phyloP scores from a whole-genome alignment of 2,329 filamentous ascomycete genomes.

The Emericellopsis cladophorae region DNA sequence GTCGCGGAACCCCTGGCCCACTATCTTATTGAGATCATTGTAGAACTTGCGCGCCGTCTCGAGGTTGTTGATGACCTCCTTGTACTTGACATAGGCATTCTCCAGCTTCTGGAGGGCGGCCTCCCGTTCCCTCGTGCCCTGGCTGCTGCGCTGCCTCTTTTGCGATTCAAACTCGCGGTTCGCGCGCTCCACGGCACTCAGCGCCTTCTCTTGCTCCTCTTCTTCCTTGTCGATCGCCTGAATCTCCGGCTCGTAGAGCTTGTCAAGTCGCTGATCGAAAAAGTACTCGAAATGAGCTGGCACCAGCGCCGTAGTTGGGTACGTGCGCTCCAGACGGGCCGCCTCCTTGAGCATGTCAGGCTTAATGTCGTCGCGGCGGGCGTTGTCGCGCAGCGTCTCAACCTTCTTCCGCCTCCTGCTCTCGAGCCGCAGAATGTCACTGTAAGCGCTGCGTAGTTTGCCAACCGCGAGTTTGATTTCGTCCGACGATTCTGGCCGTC shows the following conservation, averaged over 20 bases:
- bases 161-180: constrained; percentile 69
- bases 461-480: constrained; percentile 69
- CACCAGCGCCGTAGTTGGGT: constrained; percentile 72
- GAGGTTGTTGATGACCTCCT: constrained; percentile 84
- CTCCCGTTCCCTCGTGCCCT: constrained; percentile 61
- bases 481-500: constrained; percentile 66
- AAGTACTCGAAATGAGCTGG: constrained; percentile 86
- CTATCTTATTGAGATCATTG: constrained; percentile 84
- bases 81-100: constrained; percentile 89
- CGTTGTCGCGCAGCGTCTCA: constrained; percentile 66
- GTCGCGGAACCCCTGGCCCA: constrained; percentile 68
- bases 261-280: constrained; percentile 68
- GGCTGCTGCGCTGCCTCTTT: constrained; percentile 50
- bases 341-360: constrained; percentile 73
- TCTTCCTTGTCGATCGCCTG: constrained; percentile 59
- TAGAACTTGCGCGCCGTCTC: constrained; percentile 93
- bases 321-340: constrained; percentile 71
- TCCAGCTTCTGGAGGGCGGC: constrained; percentile 78
- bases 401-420: constrained; percentile 68
- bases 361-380: constrained; percentile 79
- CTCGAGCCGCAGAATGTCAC: constrained; percentile 76
- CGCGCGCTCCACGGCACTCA: constrained; percentile 56
- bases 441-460: constrained; percentile 65
- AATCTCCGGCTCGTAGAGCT: constrained; percentile 66
- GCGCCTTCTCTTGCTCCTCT: constrained; percentile 52